Evolutionary conservation across 2,329 filamentous ascomycete species (phyloP), one percentile per base, ranked within the genome.

Genomic region (Hirsutella minnesotensis): DNA sequence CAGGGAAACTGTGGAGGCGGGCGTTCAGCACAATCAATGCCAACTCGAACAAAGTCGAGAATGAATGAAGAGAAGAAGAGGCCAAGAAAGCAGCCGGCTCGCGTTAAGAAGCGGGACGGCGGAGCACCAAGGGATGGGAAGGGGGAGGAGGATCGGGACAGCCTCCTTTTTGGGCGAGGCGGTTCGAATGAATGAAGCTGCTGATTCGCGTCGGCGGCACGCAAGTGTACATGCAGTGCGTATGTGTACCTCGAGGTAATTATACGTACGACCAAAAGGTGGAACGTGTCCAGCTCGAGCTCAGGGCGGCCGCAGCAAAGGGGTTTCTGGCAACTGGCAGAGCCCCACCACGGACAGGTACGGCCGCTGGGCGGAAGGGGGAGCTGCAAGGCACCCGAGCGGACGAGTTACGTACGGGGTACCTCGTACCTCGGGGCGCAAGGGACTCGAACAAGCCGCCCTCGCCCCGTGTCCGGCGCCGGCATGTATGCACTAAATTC

Each of bases 171-270:
- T 38, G 15, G 16, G 44, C 39, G 40, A 27, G 24, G 7, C 33
- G 21, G 12, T 29, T 39, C 36, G 18, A 42, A 31, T 5, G 41
- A n/a, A 44, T 43, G 44, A 44, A 42, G 46, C 41, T 41, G n/a
- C 3, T 43, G 37, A 21, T n/a, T 12, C 30, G 27, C 30, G 36
- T 34, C 41, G 30, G 34, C 34, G 15, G 41, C 16, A 19, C 24
- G 35, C 15, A 38, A 24, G 15, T 15, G 13, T n/a, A 7, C 13
- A 31, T 10, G 29, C n/a, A 31, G 10, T 10, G n/a, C 29, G 29
- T 15, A 34, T 35, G n/a, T 13, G 33, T 27, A 27, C 24, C 7
- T 27, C 33, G n/a, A 18, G 33, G 15, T 18, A 16, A 35, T 31
- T n/a, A 3, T 31, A 31, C n/a, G 12, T n/a, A n/a, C n/a, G n/a